Base-by-base conservation (phyloP, 139 green algal genomes). In the Chlamydomonas sphaeroides region DNA sequence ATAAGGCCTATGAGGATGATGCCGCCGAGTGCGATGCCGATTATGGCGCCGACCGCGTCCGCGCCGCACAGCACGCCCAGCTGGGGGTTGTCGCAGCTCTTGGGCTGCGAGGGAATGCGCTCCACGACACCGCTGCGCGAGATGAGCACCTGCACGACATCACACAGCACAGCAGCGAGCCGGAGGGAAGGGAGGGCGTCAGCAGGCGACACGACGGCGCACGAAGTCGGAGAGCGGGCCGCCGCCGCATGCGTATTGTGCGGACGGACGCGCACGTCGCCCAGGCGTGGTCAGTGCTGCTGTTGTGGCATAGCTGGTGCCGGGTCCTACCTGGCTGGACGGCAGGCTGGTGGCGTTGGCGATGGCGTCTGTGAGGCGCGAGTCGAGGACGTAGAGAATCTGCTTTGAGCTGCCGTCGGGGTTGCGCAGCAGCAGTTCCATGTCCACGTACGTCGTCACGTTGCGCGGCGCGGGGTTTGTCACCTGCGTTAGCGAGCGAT, bases 41-140 rank as follows among this genome's bases (percentile, higher is more conserved):
- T 59, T 42, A 84, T 84, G 33, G 83, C 83, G 36, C 83, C 83
- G 18, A 79, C 71, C 2, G 83, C 83, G 53, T 88, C 76, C 20
- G 48, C 62, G 41, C 83, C 83, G 67, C 83, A 88, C 75, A 88
- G 75, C 61, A 82, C 75, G 26, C 75, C 75, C 59, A 82, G 75
- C 32, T n/a, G 42, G 23, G 75, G 75, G 32, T 38, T 65, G 42
- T 42, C 32, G 62, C 75, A 82, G 25, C 30, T 15, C 63, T 72
- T 72, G 61, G 42, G 23, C 8, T 32, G 0, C 3, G 5, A 10
- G 32, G 75, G 77, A 25, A 84, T 84, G 32, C 2, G 26, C 49
- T 42, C 51, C 65, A 76, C 35, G 25, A 68, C 65, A 0, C 65
- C 77, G 17, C 26, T 35, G 1, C 28, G 1, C 32, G 68, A 35